Evolutionary conservation across 352 stramenopile species (phyloP), one percentile per base, ranked within the genome.

Genomic region (Phytophthora sp.): DNA sequence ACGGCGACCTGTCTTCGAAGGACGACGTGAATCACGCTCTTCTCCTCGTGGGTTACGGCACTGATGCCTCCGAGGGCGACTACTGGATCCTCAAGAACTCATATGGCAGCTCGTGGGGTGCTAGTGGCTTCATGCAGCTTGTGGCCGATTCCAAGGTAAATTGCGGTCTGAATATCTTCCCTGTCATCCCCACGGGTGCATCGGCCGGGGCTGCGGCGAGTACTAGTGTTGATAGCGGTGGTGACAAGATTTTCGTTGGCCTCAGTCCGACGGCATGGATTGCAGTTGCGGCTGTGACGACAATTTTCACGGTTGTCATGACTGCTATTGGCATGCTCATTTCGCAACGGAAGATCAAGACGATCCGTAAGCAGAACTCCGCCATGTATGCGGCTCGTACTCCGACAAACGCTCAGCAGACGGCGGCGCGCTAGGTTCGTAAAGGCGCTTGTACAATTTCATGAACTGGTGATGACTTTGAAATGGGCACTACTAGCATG

Each of bases 11-110:
- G 39, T 69, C 77, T n/a, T 84, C 77, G 0, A 90, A 90, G 54
- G 71, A 88, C 49, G 70, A 90, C 27, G 76, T 94, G 50, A 91
- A 94, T 59, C 83, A 94, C 57, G 85, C 85, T 9, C 63, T 94
- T 24, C 11, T 94, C 39, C 79, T 94, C 16, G 85, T 94, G 1
- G 85, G 85, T 26, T 94, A 94, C 56, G 85, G 79, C 57, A 89
- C 74, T 12, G 82, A 90, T 33, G 39, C 66, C 3, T 73, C 63
- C 1, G 66, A 69, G 1, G 83, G 85, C 2, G 83, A 92, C 62
- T 93, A 92, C 62, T 93, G 85, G 85, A 90, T 93, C 31, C 47
- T 93, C 15, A 93, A 93, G 54, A 93, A 93, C 59, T 93, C 85
- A 35, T 93, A 93, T 67, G 82, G 81, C 16, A 80, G 70, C 44